phyloP scores from a whole-genome alignment of 345 rosid genomes.

The Reutealis trisperma region DNA sequence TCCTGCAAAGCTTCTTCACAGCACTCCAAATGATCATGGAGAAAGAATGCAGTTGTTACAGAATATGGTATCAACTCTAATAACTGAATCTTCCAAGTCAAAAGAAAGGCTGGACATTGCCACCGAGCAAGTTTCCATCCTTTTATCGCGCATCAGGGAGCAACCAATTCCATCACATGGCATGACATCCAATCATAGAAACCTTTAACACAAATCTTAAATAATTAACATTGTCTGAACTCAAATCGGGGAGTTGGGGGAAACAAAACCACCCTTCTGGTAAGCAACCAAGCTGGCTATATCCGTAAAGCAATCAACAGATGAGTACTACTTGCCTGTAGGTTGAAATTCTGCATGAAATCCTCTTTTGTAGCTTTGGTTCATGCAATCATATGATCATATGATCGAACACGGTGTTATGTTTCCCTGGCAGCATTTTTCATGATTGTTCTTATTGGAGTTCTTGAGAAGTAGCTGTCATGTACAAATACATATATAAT shows the following conservation, averaged over 20 bases:
- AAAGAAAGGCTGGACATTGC: constrained; percentile 84
- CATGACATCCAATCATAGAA: constrained; percentile 37
- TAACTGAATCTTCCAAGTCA: constrained; percentile 74
- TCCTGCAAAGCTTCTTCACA: constrained; percentile 46
- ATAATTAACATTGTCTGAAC: constrained; percentile 8
- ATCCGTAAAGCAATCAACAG: background rate
- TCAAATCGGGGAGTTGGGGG: constrained; percentile 4
- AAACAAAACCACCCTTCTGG: background rate
- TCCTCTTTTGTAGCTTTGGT: background rate
- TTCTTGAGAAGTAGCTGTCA: background rate
- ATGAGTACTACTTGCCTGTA: background rate
- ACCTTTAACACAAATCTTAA: constrained; percentile 17
- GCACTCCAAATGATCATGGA: constrained; percentile 45
- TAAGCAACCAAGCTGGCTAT: background rate
- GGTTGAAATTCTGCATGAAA: constrained; percentile 1
- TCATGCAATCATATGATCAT: background rate
- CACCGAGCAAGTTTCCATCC: constrained; percentile 67
- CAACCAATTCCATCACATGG: constrained; percentile 54
- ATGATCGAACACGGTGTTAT: background rate
- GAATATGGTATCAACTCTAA: constrained; percentile 67
- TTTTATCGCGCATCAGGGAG: constrained; percentile 74
- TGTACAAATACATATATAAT: constrained; percentile 13
- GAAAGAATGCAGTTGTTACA: constrained; percentile 79
- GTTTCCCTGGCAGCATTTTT: constrained; percentile 6
- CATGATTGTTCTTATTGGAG: background rate